Percentiles rank a stretch among this genome's conserved stretches.
Evolutionary conservation across 768 basidiomycete genomes (phyloP).

Genomic region (Vararia minispora): DNA sequence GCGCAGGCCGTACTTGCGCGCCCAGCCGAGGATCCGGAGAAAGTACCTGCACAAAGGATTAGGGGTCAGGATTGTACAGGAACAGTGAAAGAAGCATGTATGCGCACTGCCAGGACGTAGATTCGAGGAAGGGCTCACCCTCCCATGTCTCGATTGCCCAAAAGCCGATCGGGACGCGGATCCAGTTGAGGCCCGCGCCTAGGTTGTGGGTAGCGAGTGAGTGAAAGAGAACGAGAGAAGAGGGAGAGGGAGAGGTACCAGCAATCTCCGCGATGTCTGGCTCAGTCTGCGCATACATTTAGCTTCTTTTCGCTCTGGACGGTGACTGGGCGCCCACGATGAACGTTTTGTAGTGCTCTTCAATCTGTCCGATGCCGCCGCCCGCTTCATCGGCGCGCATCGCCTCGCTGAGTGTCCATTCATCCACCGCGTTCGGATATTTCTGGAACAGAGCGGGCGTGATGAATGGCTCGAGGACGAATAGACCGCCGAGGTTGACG

Average conservation of each 20-base stretch:
- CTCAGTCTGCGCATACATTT: slow-evolving; percentile 47
- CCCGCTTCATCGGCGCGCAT: slow-evolving; percentile 44
- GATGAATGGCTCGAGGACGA: slow-evolving; percentile 75
- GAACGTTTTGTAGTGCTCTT: slow-evolving; percentile 74
- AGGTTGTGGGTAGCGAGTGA: no score
- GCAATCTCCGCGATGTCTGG: slow-evolving; percentile 77
- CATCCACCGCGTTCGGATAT: slow-evolving; percentile 44
- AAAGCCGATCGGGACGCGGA: slow-evolving; percentile 71
- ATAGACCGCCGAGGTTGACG: slow-evolving; percentile 66
- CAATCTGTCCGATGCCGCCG: slow-evolving; percentile 44
- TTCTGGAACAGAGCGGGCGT: slow-evolving; percentile 48
- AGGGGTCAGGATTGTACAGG: slow-evolving; percentile 3
- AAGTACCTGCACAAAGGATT: slow-evolving; percentile 40
- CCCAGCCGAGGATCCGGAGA: slow-evolving; percentile 68
- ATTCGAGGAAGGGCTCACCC: slow-evolving; percentile 67
- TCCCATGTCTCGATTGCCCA: slow-evolving; percentile 77
- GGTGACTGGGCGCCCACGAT: slow-evolving; percentile 36
- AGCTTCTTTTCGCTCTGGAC: not conserved
- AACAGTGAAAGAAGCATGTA: not conserved
- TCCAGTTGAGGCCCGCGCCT: slow-evolving; percentile 82
- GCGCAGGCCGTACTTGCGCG: slow-evolving; percentile 82
- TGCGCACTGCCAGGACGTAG: slow-evolving; percentile 62
- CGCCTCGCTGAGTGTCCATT: slow-evolving; percentile 52
- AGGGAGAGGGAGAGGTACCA: no score
- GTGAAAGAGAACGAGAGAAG: no score